Base-by-base conservation (phyloP, 2,329 filamentous ascomycete species). In the Neodidymelliopsis sp. region DNA sequence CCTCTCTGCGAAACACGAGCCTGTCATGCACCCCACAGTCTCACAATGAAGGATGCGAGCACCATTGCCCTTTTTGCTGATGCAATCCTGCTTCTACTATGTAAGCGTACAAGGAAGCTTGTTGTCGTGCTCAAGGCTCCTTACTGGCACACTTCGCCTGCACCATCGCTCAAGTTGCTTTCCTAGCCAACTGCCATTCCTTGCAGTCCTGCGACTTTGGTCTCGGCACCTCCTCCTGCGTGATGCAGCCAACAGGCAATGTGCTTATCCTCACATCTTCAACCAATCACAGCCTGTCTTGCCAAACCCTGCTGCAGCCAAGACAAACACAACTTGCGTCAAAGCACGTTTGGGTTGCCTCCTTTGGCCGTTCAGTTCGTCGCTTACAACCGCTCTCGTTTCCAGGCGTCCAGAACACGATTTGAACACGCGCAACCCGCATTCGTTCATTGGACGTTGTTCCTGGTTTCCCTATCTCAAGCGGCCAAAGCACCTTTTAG, bases 211-310 rank as follows among this genome's bases (percentile, higher is more conserved):
- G 42, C 37, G 33, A 34, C 23, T 25, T 25, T 18, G 28, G 36
- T 59, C 59, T 62, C 60, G 60, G 60, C 56, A 53, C 42, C 51
- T 45, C 59, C 60, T 67, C 65, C 64, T 68, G 64, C 65, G 52
- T 61, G 58, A 56, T 69, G 63, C 64, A 65, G 53, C 47, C 56
- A 56, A 47, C 50, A 56, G 54, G 44, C 30, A 31, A 20, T 50
- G 25, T 45, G 29, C 47, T 31, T 41, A 40, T 22, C 35, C 25
- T 31, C 9, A 5, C 5, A n/a, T 13, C 20, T 16, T 22, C n/a
- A 28, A 16, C 40, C 40, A 45, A 50, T 50, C 24, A 23, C 18
- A 11, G 27, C 31, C 16, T 24, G 23, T 31, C 53, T 71, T 65
- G 68, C 65, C 58, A 66, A 64, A 62, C 62, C 65, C 63, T 70